These are phyloP conservation scores for Zalaria sp. DNA, from an alignment of 2,329 filamentous ascomycete genomes.

Conservation along the genomic window DNA sequence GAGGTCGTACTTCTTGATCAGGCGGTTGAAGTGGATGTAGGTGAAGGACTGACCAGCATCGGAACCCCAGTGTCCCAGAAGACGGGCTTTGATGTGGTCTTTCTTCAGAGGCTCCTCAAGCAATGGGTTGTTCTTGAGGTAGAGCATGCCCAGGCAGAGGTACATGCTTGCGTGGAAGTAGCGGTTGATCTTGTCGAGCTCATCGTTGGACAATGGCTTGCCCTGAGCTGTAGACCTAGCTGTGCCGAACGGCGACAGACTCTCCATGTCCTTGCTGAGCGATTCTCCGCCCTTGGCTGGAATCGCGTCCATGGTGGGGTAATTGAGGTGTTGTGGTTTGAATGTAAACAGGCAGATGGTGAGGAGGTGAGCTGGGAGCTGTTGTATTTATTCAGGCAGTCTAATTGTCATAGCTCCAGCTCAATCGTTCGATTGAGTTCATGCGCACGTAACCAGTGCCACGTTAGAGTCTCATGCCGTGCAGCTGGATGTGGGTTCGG, in stretches of 20 bases:
- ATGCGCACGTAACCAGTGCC: neutral
- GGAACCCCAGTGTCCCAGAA: constrained; percentile 67
- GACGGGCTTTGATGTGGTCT: constrained; percentile 58
- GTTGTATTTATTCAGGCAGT: neutral
- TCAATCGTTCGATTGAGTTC: neutral
- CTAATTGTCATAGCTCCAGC: neutral
- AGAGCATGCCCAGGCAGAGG: constrained; percentile 67
- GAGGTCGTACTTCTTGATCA: constrained; percentile 68
- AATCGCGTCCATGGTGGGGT: neutral
- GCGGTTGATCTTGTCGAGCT: constrained; percentile 54
- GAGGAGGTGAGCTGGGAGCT: neutral
- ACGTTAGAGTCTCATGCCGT: too few relatives aligned
- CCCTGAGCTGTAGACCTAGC: constrained; percentile 16
- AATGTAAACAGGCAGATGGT: neutral
- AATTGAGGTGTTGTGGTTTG: neutral
- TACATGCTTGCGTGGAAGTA: constrained; percentile 66
- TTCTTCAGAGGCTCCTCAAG: constrained; percentile 53
- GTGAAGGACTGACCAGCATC: constrained; percentile 71
- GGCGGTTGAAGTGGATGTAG: constrained; percentile 68
- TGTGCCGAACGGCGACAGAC: constrained; percentile 5
- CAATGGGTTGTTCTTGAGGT: constrained; percentile 59
- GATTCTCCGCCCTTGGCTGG: neutral
- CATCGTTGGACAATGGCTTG: constrained; percentile 48
- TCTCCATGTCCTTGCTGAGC: neutral
- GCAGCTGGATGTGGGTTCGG: too few relatives aligned